A percentile compares a stretch with the other conserved stretches of the same genome.
Evolutionary conservation across 2,329 filamentous ascomycete genomes (phyloP).

Genomic region (Colletotrichum ledebouriae): DNA sequence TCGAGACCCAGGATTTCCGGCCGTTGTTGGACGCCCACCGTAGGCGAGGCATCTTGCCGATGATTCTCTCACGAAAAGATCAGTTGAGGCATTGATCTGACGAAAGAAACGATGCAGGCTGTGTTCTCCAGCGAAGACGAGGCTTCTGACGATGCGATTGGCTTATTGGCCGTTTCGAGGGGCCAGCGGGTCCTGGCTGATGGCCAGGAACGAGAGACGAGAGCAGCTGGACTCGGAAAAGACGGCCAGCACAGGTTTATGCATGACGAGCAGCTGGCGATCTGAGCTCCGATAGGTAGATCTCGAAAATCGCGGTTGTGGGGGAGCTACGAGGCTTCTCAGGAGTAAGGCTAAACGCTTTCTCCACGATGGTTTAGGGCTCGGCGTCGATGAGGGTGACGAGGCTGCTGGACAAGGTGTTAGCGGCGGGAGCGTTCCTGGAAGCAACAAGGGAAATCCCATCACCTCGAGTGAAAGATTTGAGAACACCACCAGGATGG

Average conservation of each 20-base stretch:
- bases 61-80: slow-evolving; percentile 33
- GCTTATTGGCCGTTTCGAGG: slow-evolving; percentile 34
- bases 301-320: slow-evolving; percentile 29
- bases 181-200: slow-evolving; percentile 28
- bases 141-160: slow-evolving; percentile 39
- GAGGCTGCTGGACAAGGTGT: slow-evolving; percentile 31
- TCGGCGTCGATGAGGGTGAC: slow-evolving; percentile 33
- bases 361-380: slow-evolving; percentile 31
- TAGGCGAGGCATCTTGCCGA: slow-evolving; percentile 32
- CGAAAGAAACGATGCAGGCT: slow-evolving; percentile 19
- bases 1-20: slow-evolving; percentile 21
- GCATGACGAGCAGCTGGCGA: slow-evolving; percentile 34
- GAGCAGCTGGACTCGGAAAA: slow-evolving; percentile 31
- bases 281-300: slow-evolving; percentile 38
- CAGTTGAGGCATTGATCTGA: slow-evolving; percentile 42
- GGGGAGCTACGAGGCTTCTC: slow-evolving; percentile 27
- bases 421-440: slow-evolving; percentile 40
- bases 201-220: slow-evolving; percentile 25
- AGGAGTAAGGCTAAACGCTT: slow-evolving; percentile 21
- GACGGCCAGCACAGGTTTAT: slow-evolving; percentile 20
- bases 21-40: slow-evolving; percentile 1
- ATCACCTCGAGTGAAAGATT: slow-evolving; percentile 13
- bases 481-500: slow-evolving; percentile 37
- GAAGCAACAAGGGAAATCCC: slow-evolving; percentile 31
- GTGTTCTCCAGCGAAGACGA: slow-evolving; percentile 15